Base-by-base conservation (phyloP, 768 basidiomycete genomes). In the Panus rudis region DNA sequence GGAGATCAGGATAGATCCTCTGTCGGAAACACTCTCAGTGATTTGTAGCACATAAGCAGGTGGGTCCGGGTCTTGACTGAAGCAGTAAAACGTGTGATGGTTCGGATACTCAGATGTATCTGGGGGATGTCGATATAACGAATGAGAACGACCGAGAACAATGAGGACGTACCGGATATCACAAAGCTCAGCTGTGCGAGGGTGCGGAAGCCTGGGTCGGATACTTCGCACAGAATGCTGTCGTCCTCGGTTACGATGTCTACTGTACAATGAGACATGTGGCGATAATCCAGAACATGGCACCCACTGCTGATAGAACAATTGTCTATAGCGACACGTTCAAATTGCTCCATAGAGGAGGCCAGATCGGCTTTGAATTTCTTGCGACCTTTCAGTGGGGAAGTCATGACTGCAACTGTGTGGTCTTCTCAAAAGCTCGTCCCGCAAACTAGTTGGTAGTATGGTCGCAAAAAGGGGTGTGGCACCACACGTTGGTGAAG, bases 81-180 rank as follows among this genome's bases (percentile, higher is more conserved):
- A 80, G 39, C 76, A 70, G 52, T 83, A 73, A 42, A 73, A 71
- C 0, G 69, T 65, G 55, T 84, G 82, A 45, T 63, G 66, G 21
- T 62, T 62, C 1, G 84, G 84, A 54, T 86, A 86, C 40, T 79
- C 77, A 8, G 81, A 78, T 2, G 80, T 75, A 52, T 83, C 81
- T 81, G 47, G 16, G 31, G 39, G 19, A n/a, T n/a, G 39, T 24
- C 14, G 22, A 24, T 17, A 27, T 21, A 50, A 27, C 22, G 23
- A 8, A 7, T 21, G 17, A 23, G 25, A 4, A 21, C 12, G 11
- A 11, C 14, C 34, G 16, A 8, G 32, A 4, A 16, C 4, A 8
- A 22, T 26, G 11, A 11, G 16, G 12, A 52, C 68, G 30, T 50
- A 70, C 77, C 79, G 32, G 78, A 72, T 21, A 78, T 63, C 23